Base-by-base conservation (phyloP, 148 eudicot species). In the Selenicereus undatus region DNA sequence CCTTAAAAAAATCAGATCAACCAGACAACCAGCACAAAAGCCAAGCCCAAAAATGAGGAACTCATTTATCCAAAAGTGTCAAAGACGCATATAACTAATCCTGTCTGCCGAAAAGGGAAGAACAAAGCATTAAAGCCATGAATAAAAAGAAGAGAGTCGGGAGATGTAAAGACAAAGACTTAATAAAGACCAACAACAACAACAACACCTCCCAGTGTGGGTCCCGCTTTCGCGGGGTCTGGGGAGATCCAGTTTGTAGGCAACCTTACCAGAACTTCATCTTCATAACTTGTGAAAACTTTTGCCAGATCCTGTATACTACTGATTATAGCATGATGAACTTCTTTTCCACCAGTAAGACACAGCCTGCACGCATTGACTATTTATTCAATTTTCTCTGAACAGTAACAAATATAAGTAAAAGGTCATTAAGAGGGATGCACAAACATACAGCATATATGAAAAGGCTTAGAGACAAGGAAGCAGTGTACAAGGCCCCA, bases 291-390 rank as follows among this genome's bases (percentile, higher is more conserved):
- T 58, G 97, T 89, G 78, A 96, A 93, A 66, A 86, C 97, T 82
- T 91, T 93, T 69, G 98, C 93, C 74, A 96, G 92, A 87, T 96
- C 98, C 87, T 92, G 99, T 82, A 96, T 91, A 85, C 99, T 93
- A 91, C 99, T 96, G 74, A 93, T 88, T 71, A 93, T 86, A 75
- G 98, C 99, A 88, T 92, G 88, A 88, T 96, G 97, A 73, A 96
- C 92, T 89, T 90, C 99, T 83, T 93, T 93, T 69, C 94, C 99
- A 75, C 99, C 99, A 84, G 93, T 84, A 83, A 96, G 99, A 86
- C 99, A 96, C 70, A 92, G 87, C 85, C 99, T 96, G 88, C 88
- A 88, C 78, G 72, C 75, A 73, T 82, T 75, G 58, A 51, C 39
- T 45, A 51, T 24, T 79, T 77, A 81, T 60, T 77, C 64, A 77